Base-by-base conservation (phyloP, 768 basidiomycete species). In the Phylloporus sp. region DNA sequence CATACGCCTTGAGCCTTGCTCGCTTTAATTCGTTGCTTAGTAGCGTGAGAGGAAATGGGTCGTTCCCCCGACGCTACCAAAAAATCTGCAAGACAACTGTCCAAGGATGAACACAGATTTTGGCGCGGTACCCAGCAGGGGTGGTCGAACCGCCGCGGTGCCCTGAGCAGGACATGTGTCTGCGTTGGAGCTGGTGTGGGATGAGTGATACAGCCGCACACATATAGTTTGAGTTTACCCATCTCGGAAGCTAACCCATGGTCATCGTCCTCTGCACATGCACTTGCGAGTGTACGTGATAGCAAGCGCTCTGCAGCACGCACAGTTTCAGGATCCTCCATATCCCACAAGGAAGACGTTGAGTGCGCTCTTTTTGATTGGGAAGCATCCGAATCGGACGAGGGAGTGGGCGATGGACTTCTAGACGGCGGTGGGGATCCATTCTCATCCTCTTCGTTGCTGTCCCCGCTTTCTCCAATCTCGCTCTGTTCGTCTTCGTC, bases 111-210 rank as follows among this genome's bases (percentile, higher is more conserved):
- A 29, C 68, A 67, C 18, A 72, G 52, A 49, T 72, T 76, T 61
- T 79, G 78, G 7, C 74, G 71, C 5, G 77, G 77, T 29, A 71
- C 60, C 77, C 78, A 79, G 7, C 70, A 66, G 4, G 78, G 72
- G 49, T 79, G 78, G 8, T 59, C 55, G 57, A 79, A 79, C 13
- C 76, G 67, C 6, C 78, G 67, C 1, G 78, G 78, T 0, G 78
- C 78, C 40, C 74, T 74, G 20, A 79, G 68, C 11, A 76, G 63
- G 41, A 80, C 57, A 26, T 80, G 77, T 1, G 69, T 76, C 36
- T 77, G 76, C 0, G 78, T 79, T 8, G 78, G 72, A 9, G 72
- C 78, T 79, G 22, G 10, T 15, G 15, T 20, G 15, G 7, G n/a
- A 20, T 59, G 4, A 64, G 43, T 5, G 12, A 39, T 23, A 10